Percentiles rank a stretch among this genome's conserved stretches.
Evolutionary conservation across 1,284 basidiomycete species (phyloP).

Genomic region (Sanghuangporus sanghuang): DNA sequence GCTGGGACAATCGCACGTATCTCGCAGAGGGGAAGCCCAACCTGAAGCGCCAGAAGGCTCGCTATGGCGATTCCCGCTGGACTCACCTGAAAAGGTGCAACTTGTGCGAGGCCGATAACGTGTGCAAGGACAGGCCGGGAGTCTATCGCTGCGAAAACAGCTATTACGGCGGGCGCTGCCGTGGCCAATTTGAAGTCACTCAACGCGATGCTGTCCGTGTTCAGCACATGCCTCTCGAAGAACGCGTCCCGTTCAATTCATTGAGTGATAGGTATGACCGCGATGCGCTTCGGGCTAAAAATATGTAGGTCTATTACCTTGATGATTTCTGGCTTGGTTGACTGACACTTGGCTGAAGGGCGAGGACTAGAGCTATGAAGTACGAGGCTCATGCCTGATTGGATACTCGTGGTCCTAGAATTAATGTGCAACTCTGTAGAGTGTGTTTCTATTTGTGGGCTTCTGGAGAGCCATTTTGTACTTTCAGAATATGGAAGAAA

Average conservation of each 20-base stretch:
- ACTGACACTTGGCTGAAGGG: background rate
- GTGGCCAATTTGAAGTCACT: background rate
- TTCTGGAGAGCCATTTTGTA: too few species aligned
- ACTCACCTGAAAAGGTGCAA: background rate
- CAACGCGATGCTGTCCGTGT: background rate
- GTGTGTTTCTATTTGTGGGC: too few species aligned
- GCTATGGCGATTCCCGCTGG: conserved; percentile 1
- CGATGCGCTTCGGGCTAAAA: background rate
- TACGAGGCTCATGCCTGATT: background rate
- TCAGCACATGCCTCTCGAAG: background rate
- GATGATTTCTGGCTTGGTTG: background rate
- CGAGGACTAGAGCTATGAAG: background rate
- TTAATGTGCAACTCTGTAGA: background rate
- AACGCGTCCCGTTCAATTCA: background rate
- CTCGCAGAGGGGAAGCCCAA: background rate
- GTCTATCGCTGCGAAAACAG: background rate
- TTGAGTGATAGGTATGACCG: conserved; percentile 6
- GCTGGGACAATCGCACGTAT: background rate
- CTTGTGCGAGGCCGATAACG: conserved; percentile 2
- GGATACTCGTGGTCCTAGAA: background rate
- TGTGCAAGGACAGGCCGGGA: background rate
- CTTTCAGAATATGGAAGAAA: too few species aligned
- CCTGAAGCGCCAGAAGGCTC: background rate
- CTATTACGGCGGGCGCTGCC: background rate
- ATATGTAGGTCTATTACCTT: background rate